A percentile compares a stretch with the other conserved stretches of the same genome.
Evolutionary conservation across 148 eudicot species (phyloP).

Genomic region (Vaccinium darrowii): DNA sequence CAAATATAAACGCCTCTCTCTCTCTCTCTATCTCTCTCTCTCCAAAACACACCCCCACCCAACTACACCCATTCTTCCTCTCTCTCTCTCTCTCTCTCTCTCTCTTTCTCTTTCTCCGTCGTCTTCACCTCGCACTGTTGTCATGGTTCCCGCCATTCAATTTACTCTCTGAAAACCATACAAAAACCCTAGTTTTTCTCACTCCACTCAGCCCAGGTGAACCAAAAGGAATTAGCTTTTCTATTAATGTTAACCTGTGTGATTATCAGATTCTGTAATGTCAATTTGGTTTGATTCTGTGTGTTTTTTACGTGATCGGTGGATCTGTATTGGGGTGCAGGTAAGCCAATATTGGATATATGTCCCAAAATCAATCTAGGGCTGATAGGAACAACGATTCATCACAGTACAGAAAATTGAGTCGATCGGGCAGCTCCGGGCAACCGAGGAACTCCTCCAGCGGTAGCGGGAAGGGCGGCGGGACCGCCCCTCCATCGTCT

Average conservation of each 20-base stretch:
- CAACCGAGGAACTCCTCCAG: conserved; percentile 51
- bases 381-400: conserved; percentile 66
- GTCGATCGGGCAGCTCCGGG: conserved; percentile 50
- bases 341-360: conserved; percentile 39
- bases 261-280: conserved; percentile 15
- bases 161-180: conserved; percentile 13
- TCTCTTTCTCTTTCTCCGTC: conserved; percentile 15
- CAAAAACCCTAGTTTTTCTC: conserved; percentile 13
- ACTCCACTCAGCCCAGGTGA: conserved; percentile 6
- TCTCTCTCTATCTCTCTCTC: conserved; percentile 12
- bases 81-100: conserved; percentile 12
- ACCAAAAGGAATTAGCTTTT: neutral
- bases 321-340: conserved; percentile 23
- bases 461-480: conserved; percentile 34
- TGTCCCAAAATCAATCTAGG: conserved; percentile 87
- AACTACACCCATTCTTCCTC: conserved; percentile 8
- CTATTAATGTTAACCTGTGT: conserved; percentile 9
- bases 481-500: conserved; percentile 47
- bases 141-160: conserved; percentile 34
- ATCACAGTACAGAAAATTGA: conserved; percentile 47
- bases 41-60: neutral
- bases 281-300: neutral
- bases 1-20: neutral
- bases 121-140: neutral
- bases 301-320: conserved; percentile 1